Evolutionary conservation across 106 monocot genomes (phyloP), one percentile per base, ranked within the genome.

Genomic region (Dendrobium chrysotoxum): DNA sequence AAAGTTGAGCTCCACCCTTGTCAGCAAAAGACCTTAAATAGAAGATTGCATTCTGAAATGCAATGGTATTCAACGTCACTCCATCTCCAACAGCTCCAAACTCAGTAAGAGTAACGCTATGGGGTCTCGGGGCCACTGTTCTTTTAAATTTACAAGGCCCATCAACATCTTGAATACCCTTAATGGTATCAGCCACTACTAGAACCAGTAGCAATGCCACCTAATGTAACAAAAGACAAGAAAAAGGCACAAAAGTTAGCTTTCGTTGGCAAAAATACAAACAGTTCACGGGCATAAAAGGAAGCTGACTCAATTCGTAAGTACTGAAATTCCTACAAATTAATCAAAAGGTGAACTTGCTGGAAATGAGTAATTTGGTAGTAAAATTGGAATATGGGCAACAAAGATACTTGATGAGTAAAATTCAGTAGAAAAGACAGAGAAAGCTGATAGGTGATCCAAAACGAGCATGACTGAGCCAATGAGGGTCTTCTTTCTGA

Each of bases 1-100:
- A 97, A 4, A 97, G 81, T 86, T 97, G 96, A 79, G 96, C 96
- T 16, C 94, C 96, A 47, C 96, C 96, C 81, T 97, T 97, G 80
- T 97, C 92, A 1, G 94, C 86, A 82, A 97, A 94, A 0, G 96
- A 97, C 35, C 76, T 88, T 18, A 89, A 45, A 75, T 97, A 97
- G 82, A 97, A 97, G 16, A 94, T 74, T 8, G 96, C 96, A 78
- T 97, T 97, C 79, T 97, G 94, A 75, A 97, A 97, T n/a, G 94
- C 92, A 7, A 94, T 41, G 2, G 94, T 94, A 58, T 97, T 97
- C 79, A 86, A 23, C 0, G 90, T 87, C 78, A 76, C 46, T n/a
- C 96, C 94, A 72, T 97, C 92, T 13, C 96, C 96, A 25, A 97
- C 88, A 4, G 94, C 94, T 31, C 96, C 96, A 79, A 97, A 97